Percentiles rank a stretch among this genome's conserved stretches.
phyloP scores from a whole-genome alignment of 148 eudicot genomes.

The Cornus florida region DNA sequence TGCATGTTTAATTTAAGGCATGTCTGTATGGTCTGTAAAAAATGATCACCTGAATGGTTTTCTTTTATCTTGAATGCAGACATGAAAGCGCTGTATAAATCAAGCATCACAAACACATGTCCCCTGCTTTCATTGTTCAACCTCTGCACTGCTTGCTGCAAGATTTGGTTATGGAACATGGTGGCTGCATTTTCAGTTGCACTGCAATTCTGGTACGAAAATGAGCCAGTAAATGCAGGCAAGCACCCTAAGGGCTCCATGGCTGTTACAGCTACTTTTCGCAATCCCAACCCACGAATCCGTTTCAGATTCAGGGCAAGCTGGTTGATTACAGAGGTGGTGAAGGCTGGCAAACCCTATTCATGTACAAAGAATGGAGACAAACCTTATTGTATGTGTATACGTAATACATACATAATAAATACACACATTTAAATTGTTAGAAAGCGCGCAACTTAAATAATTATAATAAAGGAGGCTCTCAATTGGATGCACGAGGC shows the following conservation, averaged over 20 bases:
- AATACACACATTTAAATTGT: no score
- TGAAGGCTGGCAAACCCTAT: conserved; percentile 41
- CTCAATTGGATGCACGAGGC: no score
- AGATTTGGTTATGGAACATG: conserved; percentile 38
- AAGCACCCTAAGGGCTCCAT: conserved; percentile 61
- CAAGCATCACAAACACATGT: conserved; percentile 33
- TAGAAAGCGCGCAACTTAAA: no score
- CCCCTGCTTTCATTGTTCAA: conserved; percentile 25
- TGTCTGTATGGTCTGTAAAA: not conserved
- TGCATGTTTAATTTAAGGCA: no score
- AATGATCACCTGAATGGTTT: conserved; percentile 26
- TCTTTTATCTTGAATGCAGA: conserved; percentile 25
- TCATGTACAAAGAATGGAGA: not conserved
- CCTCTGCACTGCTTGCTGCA: conserved; percentile 24
- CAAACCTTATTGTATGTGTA: no score
- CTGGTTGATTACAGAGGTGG: conserved; percentile 40
- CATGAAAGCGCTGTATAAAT: conserved; percentile 54
- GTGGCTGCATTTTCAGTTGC: conserved; percentile 29
- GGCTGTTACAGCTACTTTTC: conserved; percentile 40
- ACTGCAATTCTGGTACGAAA: conserved; percentile 40
- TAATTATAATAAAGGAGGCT: no score
- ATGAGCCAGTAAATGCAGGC: conserved; percentile 33
- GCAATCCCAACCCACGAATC: conserved; percentile 44
- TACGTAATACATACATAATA: no score
- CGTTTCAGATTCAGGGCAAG: conserved; percentile 35